Percentiles rank a stretch among this genome's conserved stretches.
phyloP scores from a whole-genome alignment of 306 rosid genomes.

The Crataegus laevigata region DNA sequence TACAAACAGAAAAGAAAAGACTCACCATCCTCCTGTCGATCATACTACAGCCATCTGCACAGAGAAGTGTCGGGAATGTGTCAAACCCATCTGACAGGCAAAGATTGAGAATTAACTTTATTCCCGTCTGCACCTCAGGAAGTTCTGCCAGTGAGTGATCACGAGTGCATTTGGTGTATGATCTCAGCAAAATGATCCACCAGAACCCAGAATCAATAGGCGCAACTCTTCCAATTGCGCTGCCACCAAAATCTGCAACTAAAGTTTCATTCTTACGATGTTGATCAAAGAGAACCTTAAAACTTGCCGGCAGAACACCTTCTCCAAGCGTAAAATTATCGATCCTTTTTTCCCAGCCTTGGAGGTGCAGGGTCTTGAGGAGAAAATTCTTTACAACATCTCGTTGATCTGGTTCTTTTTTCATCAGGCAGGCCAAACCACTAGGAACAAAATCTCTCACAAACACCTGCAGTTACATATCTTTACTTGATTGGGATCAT shows the following conservation, averaged over 20 bases:
- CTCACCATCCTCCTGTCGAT: slow-evolving; percentile 29
- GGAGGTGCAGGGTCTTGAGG: slow-evolving; percentile 23
- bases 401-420: background rate
- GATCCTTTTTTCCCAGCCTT: slow-evolving; percentile 23
- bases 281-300: slow-evolving; percentile 18
- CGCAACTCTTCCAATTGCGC: slow-evolving; percentile 35
- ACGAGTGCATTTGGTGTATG: slow-evolving; percentile 12
- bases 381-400: slow-evolving; percentile 26
- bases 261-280: slow-evolving; percentile 1
- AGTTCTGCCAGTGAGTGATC: slow-evolving; percentile 9
- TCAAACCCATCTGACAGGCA: slow-evolving; percentile 27
- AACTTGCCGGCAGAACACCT: slow-evolving; percentile 28
- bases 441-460: slow-evolving; percentile 24
- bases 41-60: slow-evolving; percentile 30
- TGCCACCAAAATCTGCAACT: slow-evolving; percentile 25
- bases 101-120: slow-evolving; percentile 15
- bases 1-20: background rate
- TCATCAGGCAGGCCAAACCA: slow-evolving; percentile 26
- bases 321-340: slow-evolving; percentile 22
- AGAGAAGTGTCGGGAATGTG: slow-evolving; percentile 27
- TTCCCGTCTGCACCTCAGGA: slow-evolving; percentile 20
- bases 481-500: background rate
- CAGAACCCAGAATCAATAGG: slow-evolving; percentile 31
- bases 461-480: slow-evolving; percentile 11
- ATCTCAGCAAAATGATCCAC: slow-evolving; percentile 23